Conservation (phyloP, 2,329 filamentous ascomycete genomes). For the Cladosporium sp. region DNA sequence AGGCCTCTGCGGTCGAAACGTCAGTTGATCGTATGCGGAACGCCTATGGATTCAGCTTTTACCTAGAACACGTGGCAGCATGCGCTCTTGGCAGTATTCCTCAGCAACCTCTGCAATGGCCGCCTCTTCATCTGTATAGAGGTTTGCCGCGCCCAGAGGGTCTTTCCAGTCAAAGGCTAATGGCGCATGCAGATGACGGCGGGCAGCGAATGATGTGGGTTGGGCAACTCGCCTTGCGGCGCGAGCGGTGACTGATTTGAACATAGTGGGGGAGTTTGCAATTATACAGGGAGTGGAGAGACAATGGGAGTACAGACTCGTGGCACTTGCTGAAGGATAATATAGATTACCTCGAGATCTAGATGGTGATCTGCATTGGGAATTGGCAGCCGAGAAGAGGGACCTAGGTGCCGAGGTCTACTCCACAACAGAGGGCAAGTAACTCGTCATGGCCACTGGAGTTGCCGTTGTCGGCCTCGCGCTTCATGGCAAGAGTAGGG, state of each 20-base stretch:
- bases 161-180: constrained; percentile 83
- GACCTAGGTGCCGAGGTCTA: background rate
- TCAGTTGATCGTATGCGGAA: constrained; percentile 1
- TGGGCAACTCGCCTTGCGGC: constrained; percentile 36
- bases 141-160: constrained; percentile 67
- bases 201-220: constrained; percentile 29
- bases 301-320: background rate
- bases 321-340: background rate
- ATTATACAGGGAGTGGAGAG: background rate
- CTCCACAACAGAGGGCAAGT: too few relatives aligned
- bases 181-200: constrained; percentile 40
- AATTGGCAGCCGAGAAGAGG: background rate
- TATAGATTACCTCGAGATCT: background rate
- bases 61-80: constrained; percentile 84
- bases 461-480: too few relatives aligned
- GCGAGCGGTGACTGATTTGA: constrained; percentile 39
- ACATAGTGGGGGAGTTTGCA: constrained; percentile 32
- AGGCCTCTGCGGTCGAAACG: constrained; percentile 60
- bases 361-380: constrained; percentile 5
- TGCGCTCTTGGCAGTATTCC: constrained; percentile 85
- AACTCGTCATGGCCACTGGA: too few relatives aligned
- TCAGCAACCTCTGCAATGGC: constrained; percentile 88
- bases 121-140: constrained; percentile 85
- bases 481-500: too few relatives aligned
- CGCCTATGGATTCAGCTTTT: constrained; percentile 21